Percentiles rank a stretch among this genome's conserved stretches.
Evolutionary conservation across 805 yeast species (phyloP).

Genomic region (Candida alai): DNA sequence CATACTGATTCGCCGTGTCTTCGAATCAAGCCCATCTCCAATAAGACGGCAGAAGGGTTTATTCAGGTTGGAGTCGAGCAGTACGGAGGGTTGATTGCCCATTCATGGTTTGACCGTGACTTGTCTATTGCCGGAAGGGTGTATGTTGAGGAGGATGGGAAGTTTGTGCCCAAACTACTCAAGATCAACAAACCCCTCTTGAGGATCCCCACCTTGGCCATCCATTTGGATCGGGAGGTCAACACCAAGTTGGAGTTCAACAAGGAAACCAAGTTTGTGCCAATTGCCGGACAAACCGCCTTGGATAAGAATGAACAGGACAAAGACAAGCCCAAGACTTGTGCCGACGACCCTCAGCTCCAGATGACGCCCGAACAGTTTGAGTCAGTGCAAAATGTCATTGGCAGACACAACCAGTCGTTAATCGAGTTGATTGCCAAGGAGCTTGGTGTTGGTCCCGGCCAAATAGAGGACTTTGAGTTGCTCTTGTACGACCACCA

Average conservation of each 20-base stretch:
- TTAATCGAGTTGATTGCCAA: conserved; percentile 65
- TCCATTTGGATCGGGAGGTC: conserved; percentile 78
- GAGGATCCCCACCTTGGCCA: conserved; percentile 92
- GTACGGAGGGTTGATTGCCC: conserved; percentile 96
- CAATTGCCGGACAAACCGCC: conserved; percentile 66
- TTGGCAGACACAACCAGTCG: conserved; percentile 73
- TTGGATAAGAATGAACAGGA: conserved; percentile 19
- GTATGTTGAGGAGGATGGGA: conserved; percentile 52
- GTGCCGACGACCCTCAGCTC: conserved; percentile 50
- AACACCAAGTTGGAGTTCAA: conserved; percentile 82
- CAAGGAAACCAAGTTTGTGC: conserved; percentile 80
- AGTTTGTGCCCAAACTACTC: conserved; percentile 61
- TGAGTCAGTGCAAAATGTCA: conserved; percentile 58
- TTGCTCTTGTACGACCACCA: conserved; percentile 82
- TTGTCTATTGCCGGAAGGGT: conserved; percentile 90
- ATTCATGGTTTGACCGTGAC: conserved; percentile 96
- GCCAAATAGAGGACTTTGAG: conserved; percentile 87
- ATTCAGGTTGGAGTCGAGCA: conserved; percentile 89
- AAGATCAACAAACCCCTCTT: conserved; percentile 80
- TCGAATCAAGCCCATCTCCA: conserved; percentile 83
- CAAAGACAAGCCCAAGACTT: conserved; percentile 21
- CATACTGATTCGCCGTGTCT: conserved; percentile 94
- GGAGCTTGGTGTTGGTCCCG: conserved; percentile 49
- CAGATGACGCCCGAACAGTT: conserved; percentile 51
- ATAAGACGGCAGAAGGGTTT: conserved; percentile 66